A percentile compares a stretch with the other conserved stretches of the same genome.
These are phyloP conservation scores for Alternaria sp. DNA, from an alignment of 2,329 filamentous ascomycete species.

Conservation along the genomic window DNA sequence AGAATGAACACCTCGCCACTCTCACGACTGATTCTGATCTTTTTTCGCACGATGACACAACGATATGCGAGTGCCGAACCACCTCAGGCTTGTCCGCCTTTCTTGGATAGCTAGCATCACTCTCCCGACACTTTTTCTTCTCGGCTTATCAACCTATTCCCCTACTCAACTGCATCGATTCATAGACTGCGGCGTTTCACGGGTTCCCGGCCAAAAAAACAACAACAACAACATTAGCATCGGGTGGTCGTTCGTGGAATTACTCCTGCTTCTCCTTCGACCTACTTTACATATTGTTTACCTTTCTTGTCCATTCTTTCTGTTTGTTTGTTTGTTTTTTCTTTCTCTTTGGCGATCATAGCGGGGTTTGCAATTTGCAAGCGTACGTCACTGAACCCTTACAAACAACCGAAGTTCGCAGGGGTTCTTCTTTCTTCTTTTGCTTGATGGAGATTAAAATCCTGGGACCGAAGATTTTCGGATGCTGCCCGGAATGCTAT, in stretches of 20 bases:
- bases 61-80: conserved; percentile 29
- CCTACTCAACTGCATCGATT: conserved; percentile 33
- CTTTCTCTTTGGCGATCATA: conserved; percentile 9
- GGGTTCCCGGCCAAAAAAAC: conserved; percentile 32
- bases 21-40: conserved; percentile 12
- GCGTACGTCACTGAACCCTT: conserved; percentile 1
- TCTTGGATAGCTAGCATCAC: conserved; percentile 38
- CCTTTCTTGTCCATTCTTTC: conserved; percentile 11
- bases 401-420: conserved; percentile 1
- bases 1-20: conserved; percentile 11
- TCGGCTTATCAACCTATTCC: conserved; percentile 17
- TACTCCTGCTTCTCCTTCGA: conserved; percentile 11
- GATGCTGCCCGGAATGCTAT: background rate
- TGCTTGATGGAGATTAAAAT: background rate
- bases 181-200: conserved; percentile 37
- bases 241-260: conserved; percentile 30
- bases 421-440: background rate
- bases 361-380: conserved; percentile 7
- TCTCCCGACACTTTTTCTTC: conserved; percentile 27
- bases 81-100: conserved; percentile 29
- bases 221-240: conserved; percentile 43
- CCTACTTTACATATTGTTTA: background rate
- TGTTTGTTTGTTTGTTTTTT: too few relatives aligned
- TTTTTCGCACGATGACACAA: conserved; percentile 21
- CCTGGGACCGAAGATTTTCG: background rate